A percentile compares a stretch with the other conserved stretches of the same genome.
These are phyloP conservation scores for Ophiostoma ulmi DNA, from an alignment of 2,329 filamentous ascomycete genomes.

Conservation along the genomic window DNA sequence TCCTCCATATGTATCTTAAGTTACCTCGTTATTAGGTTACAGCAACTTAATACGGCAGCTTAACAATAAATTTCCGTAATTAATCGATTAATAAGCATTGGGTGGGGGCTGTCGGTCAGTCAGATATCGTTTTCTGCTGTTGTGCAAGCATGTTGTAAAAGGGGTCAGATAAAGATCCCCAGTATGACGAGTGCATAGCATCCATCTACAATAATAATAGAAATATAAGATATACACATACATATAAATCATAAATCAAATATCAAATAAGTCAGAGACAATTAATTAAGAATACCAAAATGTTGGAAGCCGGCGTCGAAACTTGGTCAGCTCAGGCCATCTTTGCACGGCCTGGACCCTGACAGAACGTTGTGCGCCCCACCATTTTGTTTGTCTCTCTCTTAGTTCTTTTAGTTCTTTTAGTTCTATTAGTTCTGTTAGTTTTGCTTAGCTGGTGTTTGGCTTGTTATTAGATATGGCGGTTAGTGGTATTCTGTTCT, in stretches of 20 bases:
- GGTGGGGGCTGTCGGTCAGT: too few relatives aligned
- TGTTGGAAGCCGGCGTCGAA: slow-evolving; percentile 25
- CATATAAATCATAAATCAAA: neutral
- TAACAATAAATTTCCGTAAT: neutral
- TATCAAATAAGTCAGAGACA: neutral
- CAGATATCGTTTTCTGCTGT: neutral
- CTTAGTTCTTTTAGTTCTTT: neutral
- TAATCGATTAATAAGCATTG: neutral
- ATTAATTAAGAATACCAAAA: slow-evolving; percentile 12
- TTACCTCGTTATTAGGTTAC: neutral
- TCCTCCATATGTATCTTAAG: neutral
- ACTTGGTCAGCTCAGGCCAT: slow-evolving; percentile 27
- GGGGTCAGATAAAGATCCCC: neutral
- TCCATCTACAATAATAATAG: neutral
- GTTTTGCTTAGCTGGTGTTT: neutral
- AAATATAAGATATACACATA: neutral
- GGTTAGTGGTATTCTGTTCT: neutral
- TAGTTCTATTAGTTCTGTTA: neutral
- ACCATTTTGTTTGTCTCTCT: slow-evolving; percentile 13
- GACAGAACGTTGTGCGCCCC: slow-evolving; percentile 23
- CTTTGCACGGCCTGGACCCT: slow-evolving; percentile 24
- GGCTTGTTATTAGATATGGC: neutral
- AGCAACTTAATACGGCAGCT: too few relatives aligned
- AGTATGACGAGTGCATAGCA: neutral
- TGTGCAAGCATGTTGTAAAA: neutral